Conservation (phyloP, 1,284 basidiomycete species). For the Rhodotorula sp. region DNA sequence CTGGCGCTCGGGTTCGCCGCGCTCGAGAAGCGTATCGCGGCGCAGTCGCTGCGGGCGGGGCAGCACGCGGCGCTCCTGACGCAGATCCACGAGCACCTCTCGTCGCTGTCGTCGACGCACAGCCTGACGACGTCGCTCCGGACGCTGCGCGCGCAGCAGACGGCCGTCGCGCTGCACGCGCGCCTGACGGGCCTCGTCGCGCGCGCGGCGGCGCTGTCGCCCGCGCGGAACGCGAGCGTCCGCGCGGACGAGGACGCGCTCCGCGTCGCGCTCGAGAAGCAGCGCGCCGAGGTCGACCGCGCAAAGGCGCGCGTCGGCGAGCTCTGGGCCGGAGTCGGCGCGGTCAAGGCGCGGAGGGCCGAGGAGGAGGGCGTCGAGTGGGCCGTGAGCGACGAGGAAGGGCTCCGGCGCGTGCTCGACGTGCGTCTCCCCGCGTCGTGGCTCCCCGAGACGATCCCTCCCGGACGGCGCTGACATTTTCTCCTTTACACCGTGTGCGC, state of each 20-base stretch:
- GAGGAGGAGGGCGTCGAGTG: conserved; percentile 30
- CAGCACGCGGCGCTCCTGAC: conserved; percentile 27
- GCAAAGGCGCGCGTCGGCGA: conserved; percentile 13
- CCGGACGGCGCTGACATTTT: not conserved
- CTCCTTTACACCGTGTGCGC: not conserved
- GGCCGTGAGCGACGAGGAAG: conserved; percentile 41
- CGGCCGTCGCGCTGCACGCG: conserved; percentile 7
- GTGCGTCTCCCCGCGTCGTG: conserved; percentile 7
- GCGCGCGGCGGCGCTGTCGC: conserved; percentile 5
- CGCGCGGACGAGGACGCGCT: conserved; percentile 35
- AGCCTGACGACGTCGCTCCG: conserved; percentile 28
- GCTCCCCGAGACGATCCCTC: not conserved
- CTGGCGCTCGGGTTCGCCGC: conserved; percentile 40
- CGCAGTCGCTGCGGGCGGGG: conserved; percentile 13
- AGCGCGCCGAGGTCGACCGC: conserved; percentile 21
- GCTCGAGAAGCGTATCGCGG: conserved; percentile 27
- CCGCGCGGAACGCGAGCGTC: conserved; percentile 11
- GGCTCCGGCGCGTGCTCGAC: conserved; percentile 35
- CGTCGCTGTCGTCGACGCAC: conserved; percentile 19
- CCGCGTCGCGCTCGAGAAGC: conserved; percentile 28
- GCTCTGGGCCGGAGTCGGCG: conserved; percentile 37
- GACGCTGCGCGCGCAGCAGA: conserved; percentile 28
- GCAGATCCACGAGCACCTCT: conserved; percentile 32
- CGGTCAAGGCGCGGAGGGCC: conserved; percentile 19
- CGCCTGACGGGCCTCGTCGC: conserved; percentile 23